phyloP scores from a whole-genome alignment of 805 yeast genomes.

The Starmerella stigmatis region DNA sequence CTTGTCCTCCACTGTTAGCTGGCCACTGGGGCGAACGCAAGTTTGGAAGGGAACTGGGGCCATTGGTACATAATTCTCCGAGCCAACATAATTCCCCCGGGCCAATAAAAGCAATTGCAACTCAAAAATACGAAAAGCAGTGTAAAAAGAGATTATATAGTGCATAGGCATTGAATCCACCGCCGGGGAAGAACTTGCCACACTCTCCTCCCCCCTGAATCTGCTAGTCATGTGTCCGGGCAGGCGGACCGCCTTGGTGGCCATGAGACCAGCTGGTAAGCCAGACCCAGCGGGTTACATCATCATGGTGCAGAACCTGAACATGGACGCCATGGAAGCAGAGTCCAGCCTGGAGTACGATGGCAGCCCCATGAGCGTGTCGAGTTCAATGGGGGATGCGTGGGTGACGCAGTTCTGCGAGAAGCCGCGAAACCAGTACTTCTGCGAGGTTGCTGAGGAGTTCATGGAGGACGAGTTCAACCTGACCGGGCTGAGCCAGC shows the following conservation, averaged over 20 bases:
- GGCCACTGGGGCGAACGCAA: too few species aligned
- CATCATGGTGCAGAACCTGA: slow-evolving; percentile 4
- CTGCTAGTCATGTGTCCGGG: background rate
- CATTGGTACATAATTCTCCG: too few species aligned
- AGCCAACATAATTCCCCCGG: too few species aligned
- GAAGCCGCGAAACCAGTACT: slow-evolving; percentile 74
- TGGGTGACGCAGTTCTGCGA: slow-evolving; percentile 80
- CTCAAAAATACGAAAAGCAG: too few species aligned
- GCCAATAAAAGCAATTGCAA: too few species aligned
- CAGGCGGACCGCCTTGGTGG: background rate
- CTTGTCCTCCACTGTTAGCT: too few species aligned
- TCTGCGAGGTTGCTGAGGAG: slow-evolving; percentile 83
- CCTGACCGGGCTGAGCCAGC: slow-evolving; percentile 72
- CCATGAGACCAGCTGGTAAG: background rate
- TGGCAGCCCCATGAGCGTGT: slow-evolving; percentile 19
- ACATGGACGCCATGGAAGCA: slow-evolving; percentile 5
- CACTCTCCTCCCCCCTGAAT: background rate
- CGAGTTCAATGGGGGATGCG: slow-evolving; percentile 20
- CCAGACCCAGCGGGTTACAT: background rate
- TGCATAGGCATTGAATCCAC: too few species aligned
- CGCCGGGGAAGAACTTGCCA: background rate
- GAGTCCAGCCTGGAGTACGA: slow-evolving; percentile 16
- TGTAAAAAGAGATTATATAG: too few species aligned
- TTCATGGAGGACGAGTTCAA: slow-evolving; percentile 96
- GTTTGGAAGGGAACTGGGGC: too few species aligned